Evolutionary conservation across 1,284 basidiomycete genomes (phyloP), one percentile per base, ranked within the genome.

Genomic region (Ustilago curta): DNA sequence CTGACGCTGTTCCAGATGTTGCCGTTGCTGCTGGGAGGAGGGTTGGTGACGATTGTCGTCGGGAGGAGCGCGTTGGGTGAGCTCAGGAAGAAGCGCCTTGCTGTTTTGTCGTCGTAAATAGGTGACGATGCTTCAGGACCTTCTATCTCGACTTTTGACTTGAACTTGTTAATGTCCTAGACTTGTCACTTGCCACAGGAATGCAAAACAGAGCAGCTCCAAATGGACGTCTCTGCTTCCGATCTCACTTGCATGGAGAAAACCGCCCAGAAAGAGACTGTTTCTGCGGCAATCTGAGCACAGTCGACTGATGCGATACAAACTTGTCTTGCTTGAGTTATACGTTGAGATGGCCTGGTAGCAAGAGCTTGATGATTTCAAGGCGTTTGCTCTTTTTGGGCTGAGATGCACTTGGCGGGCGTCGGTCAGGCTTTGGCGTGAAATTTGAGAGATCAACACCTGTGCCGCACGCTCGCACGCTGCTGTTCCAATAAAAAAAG

Each of bases 1-100:
- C 53, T 81, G 61, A 80, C 79, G 19, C 58, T 81, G 25, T 79
- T 81, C 69, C 55, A 69, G 55, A 75, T 81, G 76, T 43, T 81
- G 21, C 79, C 79, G 27, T 51, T 67, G 45, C 59, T 81, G 50
- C 21, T 77, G 14, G 73, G 57, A 32, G 67, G 50, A 11, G 76
- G 76, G 3, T 40, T 73, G 44, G 54, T 77, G 42, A 77, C 77
- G 25, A 53, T 80, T 25, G 54, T 81, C 27, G 65, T 76, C 0
- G 79, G 79, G 4, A 68, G 72, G 32, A 63, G 51, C 14, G 78
- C 79, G 12, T 48, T 81, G 27, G 62, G 55, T 2, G 77, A 81
- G 44, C 53, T 81, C 40, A 59, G 73, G 21, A 70, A 52, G 64
- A 71, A 63, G 50, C 44, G 77, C 4, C 37, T 77, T 2, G 62